Base-by-base conservation (phyloP, 805 yeast species). In the Barnettozyma pratensis region DNA sequence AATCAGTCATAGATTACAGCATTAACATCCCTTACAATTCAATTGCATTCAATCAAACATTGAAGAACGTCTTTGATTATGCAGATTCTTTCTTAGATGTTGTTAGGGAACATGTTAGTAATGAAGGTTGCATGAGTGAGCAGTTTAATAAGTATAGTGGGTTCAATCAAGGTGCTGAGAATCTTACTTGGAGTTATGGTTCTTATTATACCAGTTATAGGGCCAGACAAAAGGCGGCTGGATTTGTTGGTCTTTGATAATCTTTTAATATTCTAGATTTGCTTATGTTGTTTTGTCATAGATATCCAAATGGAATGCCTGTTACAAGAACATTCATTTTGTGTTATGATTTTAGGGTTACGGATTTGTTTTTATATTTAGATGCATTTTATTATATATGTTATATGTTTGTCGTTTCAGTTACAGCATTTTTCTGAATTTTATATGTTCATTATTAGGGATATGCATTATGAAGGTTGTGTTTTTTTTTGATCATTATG, bases 151-250 rank as follows among this genome's bases (percentile, higher is more conserved):
- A 77, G 59, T 76, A 81, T 58, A 80, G 76, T 39, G 98, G 98
- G 0, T 89, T 67, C 63, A 80, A 89, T 85, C 85, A 83, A 65
- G 98, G 98, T 6, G 98, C 98, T 0, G 67, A 70, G 47, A 79
- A 87, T 57, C 76, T 92, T 56, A 91, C 97, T 5, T 92, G 98
- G 98, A 85, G 95, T 52, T 88, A 88, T 63, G 80, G 89, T 32
- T 76, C 96, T 5, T 78, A 86, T 41, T 82, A 85, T 80, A 76
- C 80, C 55, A 80, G 92, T 9, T 69, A 77, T 49, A 73, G 83
- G 63, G 79, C 87, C 82, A 80, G 94, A 64, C 54, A 59, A 31
- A 75, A 65, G 54, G 75, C 74, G 1, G 44, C 67, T 11, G 49
- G 59, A 9, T 54, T 60, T 30, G 57, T 63, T 56, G 41, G 29